Evolutionary conservation across 139 green algal genomes (phyloP).

Genomic region (Ettlia oleoabundans): DNA sequence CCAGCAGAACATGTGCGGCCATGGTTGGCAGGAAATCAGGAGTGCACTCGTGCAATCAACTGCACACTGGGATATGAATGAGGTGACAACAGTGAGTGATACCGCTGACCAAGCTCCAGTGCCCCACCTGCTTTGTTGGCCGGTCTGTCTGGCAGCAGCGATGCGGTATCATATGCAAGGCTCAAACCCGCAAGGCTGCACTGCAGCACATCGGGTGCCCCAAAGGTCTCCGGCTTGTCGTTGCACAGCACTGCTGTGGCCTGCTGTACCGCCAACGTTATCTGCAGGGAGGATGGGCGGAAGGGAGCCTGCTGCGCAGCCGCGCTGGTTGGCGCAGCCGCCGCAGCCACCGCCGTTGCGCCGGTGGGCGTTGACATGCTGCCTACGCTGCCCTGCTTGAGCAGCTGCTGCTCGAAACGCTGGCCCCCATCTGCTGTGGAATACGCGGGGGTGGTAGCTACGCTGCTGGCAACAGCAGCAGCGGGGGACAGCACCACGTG

Average conservation of each 20-base stretch:
- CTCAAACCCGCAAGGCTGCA: constrained; percentile 30
- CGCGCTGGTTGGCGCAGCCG: neutral
- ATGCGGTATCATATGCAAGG: constrained; percentile 38
- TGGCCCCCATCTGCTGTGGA: neutral
- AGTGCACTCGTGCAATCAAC: too few relatives aligned
- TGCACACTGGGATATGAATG: too few relatives aligned
- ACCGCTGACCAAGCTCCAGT: too few relatives aligned
- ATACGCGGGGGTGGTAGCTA: neutral
- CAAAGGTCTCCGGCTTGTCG: constrained; percentile 85
- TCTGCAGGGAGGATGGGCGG: constrained; percentile 46
- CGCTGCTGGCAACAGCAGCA: constrained; percentile 12
- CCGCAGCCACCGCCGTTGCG: neutral
- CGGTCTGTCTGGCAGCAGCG: constrained; percentile 47
- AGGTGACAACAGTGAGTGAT: too few relatives aligned
- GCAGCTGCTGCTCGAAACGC: neutral
- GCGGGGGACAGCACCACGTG: constrained; percentile 28
- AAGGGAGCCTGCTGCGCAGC: constrained; percentile 22
- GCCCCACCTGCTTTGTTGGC: constrained; percentile 60
- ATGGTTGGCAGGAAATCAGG: too few relatives aligned
- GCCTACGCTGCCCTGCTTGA: neutral
- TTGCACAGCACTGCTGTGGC: constrained; percentile 80
- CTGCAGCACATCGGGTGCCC: constrained; percentile 84
- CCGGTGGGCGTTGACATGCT: too few relatives aligned
- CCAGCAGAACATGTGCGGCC: too few relatives aligned
- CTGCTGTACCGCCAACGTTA: constrained; percentile 37